Conservation (phyloP, 108 stramenopile species). For the Skeletonema potamos region DNA sequence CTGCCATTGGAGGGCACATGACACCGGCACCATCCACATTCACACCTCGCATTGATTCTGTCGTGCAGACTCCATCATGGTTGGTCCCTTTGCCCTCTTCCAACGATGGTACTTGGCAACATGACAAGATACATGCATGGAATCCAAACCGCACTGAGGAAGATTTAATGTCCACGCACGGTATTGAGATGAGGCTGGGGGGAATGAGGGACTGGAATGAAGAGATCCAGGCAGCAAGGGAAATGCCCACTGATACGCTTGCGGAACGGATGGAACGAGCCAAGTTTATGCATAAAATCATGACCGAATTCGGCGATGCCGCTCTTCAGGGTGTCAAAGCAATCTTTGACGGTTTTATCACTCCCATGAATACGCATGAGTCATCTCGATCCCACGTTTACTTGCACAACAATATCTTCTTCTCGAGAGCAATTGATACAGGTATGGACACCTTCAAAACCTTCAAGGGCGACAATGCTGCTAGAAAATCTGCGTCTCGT, state of each 20-base stretch:
- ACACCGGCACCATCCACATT: constrained; percentile 32
- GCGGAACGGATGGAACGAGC: constrained; percentile 81
- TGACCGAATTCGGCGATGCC: constrained; percentile 92
- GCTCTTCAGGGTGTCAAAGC: constrained; percentile 79
- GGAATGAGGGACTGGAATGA: constrained; percentile 95
- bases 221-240: constrained; percentile 87
- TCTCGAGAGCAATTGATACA: constrained; percentile 85
- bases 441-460: constrained; percentile 84
- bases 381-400: constrained; percentile 84
- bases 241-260: constrained; percentile 72
- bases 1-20: constrained; percentile 37
- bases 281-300: constrained; percentile 82
- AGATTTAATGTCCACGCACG: constrained; percentile 68
- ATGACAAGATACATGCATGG: constrained; percentile 50
- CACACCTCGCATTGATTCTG: constrained; percentile 60
- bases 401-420: constrained; percentile 97
- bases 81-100: constrained; percentile 54
- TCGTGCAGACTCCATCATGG: constrained; percentile 74
- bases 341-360: constrained; percentile 84
- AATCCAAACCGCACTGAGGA: constrained; percentile 73
- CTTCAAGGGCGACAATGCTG: constrained; percentile 70
- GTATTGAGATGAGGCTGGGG: constrained; percentile 88
- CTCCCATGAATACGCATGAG: constrained; percentile 94
- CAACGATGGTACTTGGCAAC: constrained; percentile 35
- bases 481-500: constrained; percentile 66